Base-by-base conservation (phyloP, 768 basidiomycete genomes). In the Phlegmacium glaucopus region DNA sequence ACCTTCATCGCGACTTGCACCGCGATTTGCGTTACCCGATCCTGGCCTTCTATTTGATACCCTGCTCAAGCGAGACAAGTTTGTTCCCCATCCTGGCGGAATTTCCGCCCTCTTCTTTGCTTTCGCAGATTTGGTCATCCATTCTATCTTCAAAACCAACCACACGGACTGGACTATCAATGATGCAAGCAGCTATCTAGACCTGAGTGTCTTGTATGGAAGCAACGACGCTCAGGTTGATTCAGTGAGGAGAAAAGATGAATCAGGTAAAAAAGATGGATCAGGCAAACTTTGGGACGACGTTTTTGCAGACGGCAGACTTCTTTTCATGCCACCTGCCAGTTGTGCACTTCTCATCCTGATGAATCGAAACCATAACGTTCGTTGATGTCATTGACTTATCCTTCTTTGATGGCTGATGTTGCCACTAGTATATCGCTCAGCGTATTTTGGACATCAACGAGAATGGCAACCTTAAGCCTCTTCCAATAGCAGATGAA, bases 81-180 rank as follows among this genome's bases (percentile, higher is more conserved):
- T 79, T 51, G 56, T 58, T 15, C 63, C 70, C 8, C 85, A 87
- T 61, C 84, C 85, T 4, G 80, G 77, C 4, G 88, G 88, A 15
- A 76, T 90, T 38, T 87, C 83, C 11, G 76, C 78, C 49, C 66
- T 87, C 15, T 85, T 90, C 66, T 91, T 90, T 55, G 84, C 87
- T 0, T 88, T 91, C 56, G 88, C 88, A 10, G 76, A 88, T 56
- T 65, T 90, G 47, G 71, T 90, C 49, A 88, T 87, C 54, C 88
- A 91, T 63, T 74, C 69, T 45, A 74, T 85, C 52, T 92, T 92
- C 70, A 68, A 84, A 52, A 76, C 77, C 6, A 82, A 75, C 49
- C 66, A 58, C 28, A 38, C 15, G 3, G 72, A 83, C 59, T 71
- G 66, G 61, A 71, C 70, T 1, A 72, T 79, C 47, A 92, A 92